These are phyloP conservation scores for Magnaporthales sp. DNA, from an alignment of 2,329 filamentous ascomycete species.

Conservation along the genomic window DNA sequence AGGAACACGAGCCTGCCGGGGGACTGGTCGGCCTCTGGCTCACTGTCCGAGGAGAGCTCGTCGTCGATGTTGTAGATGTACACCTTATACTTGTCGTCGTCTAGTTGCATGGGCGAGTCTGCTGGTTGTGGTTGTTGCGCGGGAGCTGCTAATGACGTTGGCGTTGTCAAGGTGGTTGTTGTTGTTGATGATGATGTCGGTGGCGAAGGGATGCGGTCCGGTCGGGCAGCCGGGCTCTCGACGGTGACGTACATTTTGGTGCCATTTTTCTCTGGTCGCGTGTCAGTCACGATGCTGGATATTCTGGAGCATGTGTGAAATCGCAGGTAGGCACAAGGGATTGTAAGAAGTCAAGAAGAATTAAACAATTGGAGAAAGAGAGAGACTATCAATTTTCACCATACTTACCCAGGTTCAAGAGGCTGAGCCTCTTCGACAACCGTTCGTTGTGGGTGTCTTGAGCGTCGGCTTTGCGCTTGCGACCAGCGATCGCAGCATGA, in stretches of 20 bases:
- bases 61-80: slow-evolving; percentile 89
- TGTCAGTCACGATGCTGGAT: not conserved
- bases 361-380: too few relatives aligned
- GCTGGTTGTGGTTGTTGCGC: not conserved
- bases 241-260: slow-evolving; percentile 59
- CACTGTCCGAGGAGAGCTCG: slow-evolving; percentile 62
- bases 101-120: slow-evolving; percentile 69
- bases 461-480: slow-evolving; percentile 53
- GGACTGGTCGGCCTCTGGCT: slow-evolving; percentile 13
- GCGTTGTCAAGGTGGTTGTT: not conserved
- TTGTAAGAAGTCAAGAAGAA: not conserved
- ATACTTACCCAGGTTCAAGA: slow-evolving; percentile 70
- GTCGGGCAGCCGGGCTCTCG: slow-evolving; percentile 27
- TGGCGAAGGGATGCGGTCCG: not conserved
- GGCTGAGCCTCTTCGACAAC: slow-evolving; percentile 74
- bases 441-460: slow-evolving; percentile 55
- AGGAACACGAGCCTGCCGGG: slow-evolving; percentile 63
- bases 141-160: not conserved
- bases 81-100: slow-evolving; percentile 78
- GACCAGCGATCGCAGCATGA: slow-evolving; percentile 15
- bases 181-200: slow-evolving; percentile 7
- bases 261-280: slow-evolving; percentile 47
- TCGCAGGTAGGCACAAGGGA: not conserved
- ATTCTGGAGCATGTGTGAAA: not conserved
- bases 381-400: too few relatives aligned